Base-by-base conservation (phyloP, 768 basidiomycete species). In the Boletus patriciae region DNA sequence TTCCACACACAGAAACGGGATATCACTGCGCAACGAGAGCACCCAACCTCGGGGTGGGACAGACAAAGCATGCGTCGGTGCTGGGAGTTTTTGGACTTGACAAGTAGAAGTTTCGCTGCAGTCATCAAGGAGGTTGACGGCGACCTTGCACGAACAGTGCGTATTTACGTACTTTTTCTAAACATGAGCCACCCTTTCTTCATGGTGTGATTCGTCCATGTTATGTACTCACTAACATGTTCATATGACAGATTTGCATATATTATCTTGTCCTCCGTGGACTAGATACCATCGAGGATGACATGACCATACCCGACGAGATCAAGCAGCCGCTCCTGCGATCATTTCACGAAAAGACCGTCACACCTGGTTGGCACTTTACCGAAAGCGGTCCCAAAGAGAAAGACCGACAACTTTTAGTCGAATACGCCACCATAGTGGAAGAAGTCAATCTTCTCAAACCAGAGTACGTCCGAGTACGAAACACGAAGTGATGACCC, bases 71-170 rank as follows among this genome's bases (percentile, higher is more conserved):
- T 99, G 96, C 83, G 85, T 54, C 79, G 84, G 42, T 98, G 94
- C 68, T 98, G 94, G 95, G 77, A 82, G 8, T 87, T 94, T 64
- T 77, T 98, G 52, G 95, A 98, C 78, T 54, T 78, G 73, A 95
- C 94, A 5, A 93, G 92, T 62, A 76, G 96, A 63, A 92, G 88
- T 74, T 99, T 97, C 64, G 80, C 93, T 0, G 85, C 89, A 1
- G 96, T 99, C 59, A 93, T 98, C 67, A 98, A 96, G 74, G 92
- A 97, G 73, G 77, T 98, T 5, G 94, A 99, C 31, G 96, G 94
- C 1, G 96, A 98, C 70, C 75, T 99, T 59, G 94, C 94, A 4
- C 78, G 96, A 59, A 90, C 88, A 41, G 95, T 97, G 70, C 74
- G 93, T 84, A 15, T 40, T 29, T 3, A 12, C 16, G 10, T 49